Base-by-base conservation (phyloP, 805 yeast species). In the Candida golubevii region DNA sequence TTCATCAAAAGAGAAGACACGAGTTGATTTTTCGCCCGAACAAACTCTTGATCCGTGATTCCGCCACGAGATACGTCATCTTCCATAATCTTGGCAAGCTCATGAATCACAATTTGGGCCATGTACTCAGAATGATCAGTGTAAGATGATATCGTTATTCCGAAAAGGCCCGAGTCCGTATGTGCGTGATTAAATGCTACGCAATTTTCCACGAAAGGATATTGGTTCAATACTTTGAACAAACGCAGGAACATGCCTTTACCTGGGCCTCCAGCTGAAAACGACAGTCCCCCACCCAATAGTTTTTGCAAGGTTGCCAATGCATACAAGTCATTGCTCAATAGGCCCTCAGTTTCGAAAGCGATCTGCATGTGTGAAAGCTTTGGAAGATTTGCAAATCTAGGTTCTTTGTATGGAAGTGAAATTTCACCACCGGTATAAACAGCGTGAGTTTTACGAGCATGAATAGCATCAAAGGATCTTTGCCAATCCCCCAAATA, bases 211-310 rank as follows among this genome's bases (percentile, higher is more conserved):
- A 93, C 82, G 61, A 85, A 90, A 33, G 95, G 95, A 61, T 85
- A 87, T 61, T 85, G 93, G 66, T 91, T 91, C 60, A 93, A 73
- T 2, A 93, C 96, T 55, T 89, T 80, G 69, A 89, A 93, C 23
- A 95, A 78, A 47, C 98, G 77, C 4, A 97, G 88, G 62, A 89
- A 93, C 98, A 93, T 90, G 4, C 99, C 99, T 65, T 93, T 93
- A 42, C 99, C 99, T 13, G 99, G 99, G 0, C 99, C 99, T 53
- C 99, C 99, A 8, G 99, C 98, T 14, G 95, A 83, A 60, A 93
- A 93, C 1, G 98, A 89, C 6, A 97, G 95, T 45, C 98, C 99
- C 32, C 98, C 97, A 35, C 99, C 99, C 11, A 93, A 69, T 18
- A 91, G 71, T 47, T 90, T 88, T 62, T 93, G 98, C 46, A 93